A percentile compares a stretch with the other conserved stretches of the same genome.
Conservation (phyloP, 2,329 filamentous ascomycete genomes). For the Aspergillus novofumigatus region DNA sequence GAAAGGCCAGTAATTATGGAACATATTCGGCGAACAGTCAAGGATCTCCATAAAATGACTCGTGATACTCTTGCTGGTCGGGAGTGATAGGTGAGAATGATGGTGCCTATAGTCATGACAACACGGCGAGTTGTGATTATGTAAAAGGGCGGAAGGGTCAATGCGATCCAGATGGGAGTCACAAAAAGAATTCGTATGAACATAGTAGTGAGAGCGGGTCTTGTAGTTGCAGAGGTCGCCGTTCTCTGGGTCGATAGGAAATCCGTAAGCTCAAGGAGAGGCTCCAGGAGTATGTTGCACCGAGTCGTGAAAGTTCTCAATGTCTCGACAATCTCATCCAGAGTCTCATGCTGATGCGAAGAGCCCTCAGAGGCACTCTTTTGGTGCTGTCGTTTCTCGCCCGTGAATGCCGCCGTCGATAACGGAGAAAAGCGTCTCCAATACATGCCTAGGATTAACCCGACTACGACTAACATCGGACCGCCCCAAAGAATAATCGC, state of each 20-base stretch:
- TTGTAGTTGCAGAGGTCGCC: conserved; percentile 83
- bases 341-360: conserved; percentile 81
- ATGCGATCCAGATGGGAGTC: conserved; percentile 78
- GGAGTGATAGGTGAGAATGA: conserved; percentile 88
- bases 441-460: conserved; percentile 89
- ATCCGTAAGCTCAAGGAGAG: conserved; percentile 82
- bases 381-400: conserved; percentile 57
- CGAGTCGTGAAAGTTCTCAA: conserved; percentile 84
- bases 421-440: conserved; percentile 82
- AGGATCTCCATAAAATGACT: conserved; percentile 85
- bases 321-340: conserved; percentile 96
- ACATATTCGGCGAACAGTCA: conserved; percentile 64
- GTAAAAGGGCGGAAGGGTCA: conserved; percentile 77
- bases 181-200: conserved; percentile 85
- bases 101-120: conserved; percentile 77
- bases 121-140: conserved; percentile 85
- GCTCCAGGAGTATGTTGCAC: conserved; percentile 88
- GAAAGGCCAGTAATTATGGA: conserved; percentile 74
- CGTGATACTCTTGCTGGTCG: conserved; percentile 78
- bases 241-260: conserved; percentile 89
- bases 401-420: conserved; percentile 76
- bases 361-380: conserved; percentile 55
- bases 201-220: conserved; percentile 81
- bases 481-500: conserved; percentile 74
- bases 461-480: conserved; percentile 73